Evolutionary conservation across 2,329 filamentous ascomycete genomes (phyloP).

Genomic region (Dendrostoma leiphaemia): DNA sequence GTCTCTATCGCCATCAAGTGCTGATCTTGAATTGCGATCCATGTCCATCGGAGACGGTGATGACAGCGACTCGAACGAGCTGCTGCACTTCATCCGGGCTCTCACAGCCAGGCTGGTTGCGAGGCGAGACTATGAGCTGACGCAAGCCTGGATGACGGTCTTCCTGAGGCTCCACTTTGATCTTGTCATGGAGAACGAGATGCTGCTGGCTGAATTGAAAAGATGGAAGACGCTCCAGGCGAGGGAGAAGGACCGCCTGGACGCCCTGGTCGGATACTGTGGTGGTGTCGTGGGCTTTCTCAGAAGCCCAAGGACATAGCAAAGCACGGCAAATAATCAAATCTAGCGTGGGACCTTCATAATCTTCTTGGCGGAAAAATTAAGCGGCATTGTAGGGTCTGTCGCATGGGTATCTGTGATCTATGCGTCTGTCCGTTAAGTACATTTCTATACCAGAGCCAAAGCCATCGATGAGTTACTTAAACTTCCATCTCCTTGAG

Average conservation of each 20-base stretch:
- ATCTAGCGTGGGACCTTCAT: not conserved
- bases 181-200: constrained; percentile 47
- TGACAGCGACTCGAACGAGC: constrained; percentile 60
- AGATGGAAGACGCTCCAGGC: constrained; percentile 74
- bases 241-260: constrained; percentile 67
- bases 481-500: not conserved
- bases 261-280: constrained; percentile 80
- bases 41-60: constrained; percentile 49
- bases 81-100: constrained; percentile 77
- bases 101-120: constrained; percentile 68
- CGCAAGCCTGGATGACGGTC: constrained; percentile 96
- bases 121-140: constrained; percentile 84
- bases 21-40: constrained; percentile 88
- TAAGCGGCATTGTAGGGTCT: not conserved
- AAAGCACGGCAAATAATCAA: not conserved
- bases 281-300: constrained; percentile 82
- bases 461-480: not conserved
- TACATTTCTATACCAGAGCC: not conserved
- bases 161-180: constrained; percentile 78
- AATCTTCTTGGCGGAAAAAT: no score
- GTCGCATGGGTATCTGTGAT: not conserved
- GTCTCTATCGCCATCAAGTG: constrained; percentile 75
- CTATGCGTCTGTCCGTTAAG: not conserved
- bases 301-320: constrained; percentile 56
- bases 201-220: constrained; percentile 57